Evolutionary conservation across 1,284 basidiomycete genomes (phyloP), one percentile per base, ranked within the genome.

Genomic region (Bondarzewia mesenterica): DNA sequence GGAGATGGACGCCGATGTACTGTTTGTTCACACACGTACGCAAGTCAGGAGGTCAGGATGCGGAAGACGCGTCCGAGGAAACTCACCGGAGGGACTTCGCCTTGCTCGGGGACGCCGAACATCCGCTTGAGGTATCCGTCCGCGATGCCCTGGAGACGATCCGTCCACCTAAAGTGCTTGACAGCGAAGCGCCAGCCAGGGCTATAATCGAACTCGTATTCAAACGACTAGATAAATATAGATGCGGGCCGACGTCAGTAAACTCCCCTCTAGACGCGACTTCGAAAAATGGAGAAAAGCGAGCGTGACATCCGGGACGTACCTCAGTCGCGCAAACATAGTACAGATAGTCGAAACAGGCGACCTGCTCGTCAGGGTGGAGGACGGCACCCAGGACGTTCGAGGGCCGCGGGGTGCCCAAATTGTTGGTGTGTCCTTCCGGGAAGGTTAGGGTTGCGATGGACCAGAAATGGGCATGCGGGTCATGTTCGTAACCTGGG

Each of bases 1-100:
- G 77, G 18, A 77, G 67, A 58, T 86, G 83, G 41, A 85, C 71
- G 7, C 73, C 70, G 54, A 86, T 80, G 59, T 75, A 84, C 75
- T 82, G 50, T 21, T 36, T 10, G n/a, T n/a, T n/a, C n/a, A n/a
- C n/a, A 18, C n/a, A 29, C 29, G 29, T 18, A 8, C 16, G 43
- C 22, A 21, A 26, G 42, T n/a, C 2, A 22, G 5, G 27, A 23
- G 22, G 41, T 23, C 7, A 5, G 7, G 32, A 27, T 32, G 10
- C 15, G 29, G 7, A 23, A 2, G 10, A 25, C 7, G 43, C 18
- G 32, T n/a, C 7, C 43, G 20, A 20, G 7, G 26, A 1, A 23
- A 21, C 69, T 60, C 45, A 74, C 73, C 14, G 67, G 68, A 16
- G 74, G 74, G 23, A 73, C 64, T 1, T 64, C 58, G 15, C 65